phyloP scores from a whole-genome alignment of 164 flowering plant species.

The Brasenia schreberi region DNA sequence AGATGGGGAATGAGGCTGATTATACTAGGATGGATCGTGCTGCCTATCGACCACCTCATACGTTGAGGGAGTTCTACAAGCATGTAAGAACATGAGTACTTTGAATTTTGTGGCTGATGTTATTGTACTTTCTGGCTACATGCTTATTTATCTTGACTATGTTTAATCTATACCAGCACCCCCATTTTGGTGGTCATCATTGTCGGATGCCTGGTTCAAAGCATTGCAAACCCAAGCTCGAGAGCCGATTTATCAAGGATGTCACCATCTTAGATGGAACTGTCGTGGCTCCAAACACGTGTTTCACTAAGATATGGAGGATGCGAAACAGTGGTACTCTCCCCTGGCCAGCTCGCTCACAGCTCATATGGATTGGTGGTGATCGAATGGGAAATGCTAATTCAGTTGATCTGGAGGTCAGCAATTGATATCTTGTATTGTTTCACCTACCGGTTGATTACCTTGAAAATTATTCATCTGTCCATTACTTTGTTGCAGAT shows the following conservation, averaged over 20 bases:
- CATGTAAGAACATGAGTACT: constrained; percentile 1
- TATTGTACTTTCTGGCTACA: background rate
- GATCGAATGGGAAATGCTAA: constrained; percentile 23
- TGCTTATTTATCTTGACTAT: background rate
- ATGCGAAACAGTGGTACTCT: constrained; percentile 64
- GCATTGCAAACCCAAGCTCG: constrained; percentile 21
- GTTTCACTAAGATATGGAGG: constrained; percentile 86
- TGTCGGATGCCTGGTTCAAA: constrained; percentile 13
- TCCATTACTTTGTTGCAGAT: constrained; percentile 22
- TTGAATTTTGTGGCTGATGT: background rate
- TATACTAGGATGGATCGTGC: constrained; percentile 62
- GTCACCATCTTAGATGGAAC: constrained; percentile 74
- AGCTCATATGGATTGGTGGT: constrained; percentile 77
- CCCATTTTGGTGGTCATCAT: constrained; percentile 4
- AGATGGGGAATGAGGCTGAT: constrained; percentile 54
- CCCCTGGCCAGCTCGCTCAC: constrained; percentile 52
- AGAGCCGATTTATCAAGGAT: constrained; percentile 57
- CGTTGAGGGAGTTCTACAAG: constrained; percentile 10
- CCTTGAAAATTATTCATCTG: background rate
- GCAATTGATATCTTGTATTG: background rate
- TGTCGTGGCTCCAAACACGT: constrained; percentile 43
- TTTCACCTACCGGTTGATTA: background rate
- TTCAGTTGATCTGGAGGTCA: constrained; percentile 47
- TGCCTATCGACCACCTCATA: constrained; percentile 11
- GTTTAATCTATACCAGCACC: constrained; percentile 7